phyloP scores from a whole-genome alignment of 2,329 filamentous ascomycete species.

The Myriangium duriaei region DNA sequence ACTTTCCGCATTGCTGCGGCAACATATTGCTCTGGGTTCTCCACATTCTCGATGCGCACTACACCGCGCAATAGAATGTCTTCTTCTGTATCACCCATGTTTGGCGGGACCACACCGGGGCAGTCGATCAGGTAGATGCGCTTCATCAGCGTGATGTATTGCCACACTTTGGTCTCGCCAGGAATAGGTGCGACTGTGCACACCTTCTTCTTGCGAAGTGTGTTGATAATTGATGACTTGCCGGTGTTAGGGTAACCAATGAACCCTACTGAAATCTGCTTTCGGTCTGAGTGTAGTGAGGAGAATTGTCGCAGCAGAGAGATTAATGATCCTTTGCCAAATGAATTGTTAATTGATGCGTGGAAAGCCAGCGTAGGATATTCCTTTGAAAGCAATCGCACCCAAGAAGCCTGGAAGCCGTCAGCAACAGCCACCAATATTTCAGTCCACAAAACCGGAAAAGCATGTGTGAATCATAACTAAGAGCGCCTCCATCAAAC shows the following conservation, averaged over 20 bases:
- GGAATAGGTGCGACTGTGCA: constrained; percentile 89
- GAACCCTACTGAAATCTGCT: constrained; percentile 87
- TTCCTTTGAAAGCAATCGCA: constrained; percentile 74
- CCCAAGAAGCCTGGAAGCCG: constrained; percentile 70
- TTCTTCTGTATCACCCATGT: constrained; percentile 66
- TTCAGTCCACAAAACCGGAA: constrained; percentile 15
- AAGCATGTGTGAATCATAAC: constrained; percentile 86
- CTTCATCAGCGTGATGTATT: constrained; percentile 93
- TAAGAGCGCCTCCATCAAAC: constrained; percentile 82
- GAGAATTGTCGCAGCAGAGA: constrained; percentile 88
- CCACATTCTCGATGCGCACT: constrained; percentile 88
- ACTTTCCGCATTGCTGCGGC: constrained; percentile 67
- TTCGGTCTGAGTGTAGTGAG: constrained; percentile 73
- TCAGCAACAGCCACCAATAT: constrained; percentile 18
- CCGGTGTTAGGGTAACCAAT: constrained; percentile 88
- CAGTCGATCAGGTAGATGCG: constrained; percentile 92
- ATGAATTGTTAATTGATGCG: constrained; percentile 86
- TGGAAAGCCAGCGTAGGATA: constrained; percentile 93
- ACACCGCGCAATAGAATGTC: constrained; percentile 85
- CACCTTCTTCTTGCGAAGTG: constrained; percentile 84
- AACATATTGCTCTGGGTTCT: constrained; percentile 94
- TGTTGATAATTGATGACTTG: constrained; percentile 96
- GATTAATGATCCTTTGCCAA: constrained; percentile 91
- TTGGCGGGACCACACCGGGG: constrained; percentile 89
- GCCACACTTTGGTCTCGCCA: constrained; percentile 96